Percentiles rank a stretch among this genome's conserved stretches.
These are phyloP conservation scores for Colletotrichum viniferum DNA, from an alignment of 2,329 filamentous ascomycete genomes.

Conservation along the genomic window DNA sequence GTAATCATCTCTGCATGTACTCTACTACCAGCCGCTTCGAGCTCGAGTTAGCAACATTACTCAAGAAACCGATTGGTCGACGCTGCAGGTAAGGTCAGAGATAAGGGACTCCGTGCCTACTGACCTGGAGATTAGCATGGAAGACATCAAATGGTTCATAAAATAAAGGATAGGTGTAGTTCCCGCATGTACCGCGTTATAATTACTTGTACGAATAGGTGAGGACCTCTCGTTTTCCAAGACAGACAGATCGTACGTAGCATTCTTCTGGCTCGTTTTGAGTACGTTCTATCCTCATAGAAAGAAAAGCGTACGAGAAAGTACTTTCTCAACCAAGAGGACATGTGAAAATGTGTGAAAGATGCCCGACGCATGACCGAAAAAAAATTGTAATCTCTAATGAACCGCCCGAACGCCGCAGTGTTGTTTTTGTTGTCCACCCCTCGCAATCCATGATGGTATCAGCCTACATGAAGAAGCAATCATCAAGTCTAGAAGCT, in stretches of 20 bases:
- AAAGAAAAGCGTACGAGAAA: neutral
- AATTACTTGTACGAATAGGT: slow-evolving; percentile 21
- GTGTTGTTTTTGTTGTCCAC: slow-evolving; percentile 11
- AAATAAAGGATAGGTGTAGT: neutral
- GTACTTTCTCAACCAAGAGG: neutral
- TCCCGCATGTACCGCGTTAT: slow-evolving; percentile 19
- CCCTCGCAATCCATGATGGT: slow-evolving; percentile 24
- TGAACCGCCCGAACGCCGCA: slow-evolving; percentile 18
- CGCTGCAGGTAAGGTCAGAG: slow-evolving; percentile 59
- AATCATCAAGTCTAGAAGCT: slow-evolving; percentile 22
- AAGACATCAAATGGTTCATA: neutral
- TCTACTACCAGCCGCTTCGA: neutral
- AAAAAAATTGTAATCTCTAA: neutral
- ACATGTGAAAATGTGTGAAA: neutral
- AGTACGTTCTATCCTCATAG: neutral
- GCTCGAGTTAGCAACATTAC: neutral
- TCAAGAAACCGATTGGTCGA: slow-evolving; percentile 22
- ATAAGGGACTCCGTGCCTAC: slow-evolving; percentile 51
- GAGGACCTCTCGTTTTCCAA: slow-evolving; percentile 10
- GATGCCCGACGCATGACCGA: slow-evolving; percentile 9
- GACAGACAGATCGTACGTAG: neutral
- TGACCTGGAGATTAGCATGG: slow-evolving; percentile 31
- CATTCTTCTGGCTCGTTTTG: neutral
- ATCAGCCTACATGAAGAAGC: slow-evolving; percentile 23
- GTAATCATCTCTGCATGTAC: slow-evolving; percentile 9